Percentiles rank a stretch among this genome's conserved stretches.
These are phyloP conservation scores for Eimeria tenella DNA, from an alignment of 169 alveolate genomes.

Conservation along the genomic window DNA sequence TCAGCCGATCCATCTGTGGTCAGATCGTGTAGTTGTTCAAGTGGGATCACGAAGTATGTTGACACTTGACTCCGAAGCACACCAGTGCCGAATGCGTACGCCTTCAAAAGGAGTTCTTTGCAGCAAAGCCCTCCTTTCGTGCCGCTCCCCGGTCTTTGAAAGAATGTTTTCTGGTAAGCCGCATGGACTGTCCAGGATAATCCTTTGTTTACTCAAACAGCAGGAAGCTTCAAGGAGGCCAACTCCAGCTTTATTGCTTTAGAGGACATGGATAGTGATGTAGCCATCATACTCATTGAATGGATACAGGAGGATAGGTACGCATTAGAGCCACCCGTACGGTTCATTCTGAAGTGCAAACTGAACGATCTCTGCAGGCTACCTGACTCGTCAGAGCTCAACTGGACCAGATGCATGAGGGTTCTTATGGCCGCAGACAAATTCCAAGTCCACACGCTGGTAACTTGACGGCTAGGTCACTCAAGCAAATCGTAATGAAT, in stretches of 20 bases:
- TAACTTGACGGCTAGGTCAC: background rate
- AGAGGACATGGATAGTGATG: conserved; percentile 72
- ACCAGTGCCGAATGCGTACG: conserved; percentile 21
- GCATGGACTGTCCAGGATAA: background rate
- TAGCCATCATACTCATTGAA: conserved; percentile 72
- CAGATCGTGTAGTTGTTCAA: conserved; percentile 73
- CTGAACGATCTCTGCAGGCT: background rate
- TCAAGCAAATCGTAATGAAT: no score
- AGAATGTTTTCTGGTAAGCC: conserved; percentile 73
- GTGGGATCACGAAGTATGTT: conserved; percentile 67
- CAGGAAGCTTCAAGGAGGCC: conserved; percentile 78
- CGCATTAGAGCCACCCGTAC: background rate
- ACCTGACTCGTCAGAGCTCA: conserved; percentile 74
- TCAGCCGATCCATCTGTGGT: conserved; percentile 55
- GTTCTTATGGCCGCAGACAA: conserved; percentile 76
- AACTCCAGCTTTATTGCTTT: conserved; percentile 66
- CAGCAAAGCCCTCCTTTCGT: conserved; percentile 80
- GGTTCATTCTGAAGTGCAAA: background rate
- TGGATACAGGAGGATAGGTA: conserved; percentile 80
- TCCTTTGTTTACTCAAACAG: background rate
- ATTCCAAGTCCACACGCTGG: conserved; percentile 73
- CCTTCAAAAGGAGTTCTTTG: conserved; percentile 63
- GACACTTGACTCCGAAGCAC: conserved; percentile 1
- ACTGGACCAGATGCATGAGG: conserved; percentile 70
- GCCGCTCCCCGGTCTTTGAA: conserved; percentile 80